Conservation (phyloP, 2,329 filamentous ascomycete genomes). For the Biscogniauxia marginata region DNA sequence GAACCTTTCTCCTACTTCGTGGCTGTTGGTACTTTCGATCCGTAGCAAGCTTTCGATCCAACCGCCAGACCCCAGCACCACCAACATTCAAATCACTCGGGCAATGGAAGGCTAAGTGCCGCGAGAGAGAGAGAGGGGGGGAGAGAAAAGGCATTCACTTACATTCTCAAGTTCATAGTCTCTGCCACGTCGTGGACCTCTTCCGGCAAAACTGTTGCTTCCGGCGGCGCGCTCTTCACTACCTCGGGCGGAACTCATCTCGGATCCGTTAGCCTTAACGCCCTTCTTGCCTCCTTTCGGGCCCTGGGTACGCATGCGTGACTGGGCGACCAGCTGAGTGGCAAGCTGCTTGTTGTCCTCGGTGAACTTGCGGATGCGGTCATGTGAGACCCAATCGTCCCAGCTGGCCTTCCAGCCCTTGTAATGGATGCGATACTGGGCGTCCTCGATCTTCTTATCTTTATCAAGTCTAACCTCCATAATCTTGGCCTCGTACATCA, state of each 20-base stretch:
- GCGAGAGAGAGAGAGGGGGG: slow-evolving; percentile 11
- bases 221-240: slow-evolving; percentile 74
- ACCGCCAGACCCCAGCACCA: neutral
- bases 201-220: slow-evolving; percentile 57
- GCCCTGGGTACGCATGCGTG: slow-evolving; percentile 27
- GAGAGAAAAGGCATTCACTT: slow-evolving; percentile 37
- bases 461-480: slow-evolving; percentile 59
- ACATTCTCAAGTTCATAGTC: slow-evolving; percentile 85
- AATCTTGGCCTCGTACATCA: slow-evolving; percentile 97
- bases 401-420: slow-evolving; percentile 99
- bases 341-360: slow-evolving; percentile 94
- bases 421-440: slow-evolving; percentile 93
- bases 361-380: slow-evolving; percentile 89
- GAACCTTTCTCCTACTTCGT: neutral
- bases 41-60: neutral
- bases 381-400: slow-evolving; percentile 97
- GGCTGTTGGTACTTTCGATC: neutral
- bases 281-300: slow-evolving; percentile 55
- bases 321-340: slow-evolving; percentile 65
- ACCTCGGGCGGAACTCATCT: slow-evolving; percentile 64
- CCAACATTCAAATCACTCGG: neutral
- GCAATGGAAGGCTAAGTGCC: neutral
- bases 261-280: slow-evolving; percentile 48
- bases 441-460: slow-evolving; percentile 55
- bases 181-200: slow-evolving; percentile 71